Evolutionary conservation across 495 filamentous ascomycete species (phyloP), one percentile per base, ranked within the genome.

Genomic region (Trichoderma virens): DNA sequence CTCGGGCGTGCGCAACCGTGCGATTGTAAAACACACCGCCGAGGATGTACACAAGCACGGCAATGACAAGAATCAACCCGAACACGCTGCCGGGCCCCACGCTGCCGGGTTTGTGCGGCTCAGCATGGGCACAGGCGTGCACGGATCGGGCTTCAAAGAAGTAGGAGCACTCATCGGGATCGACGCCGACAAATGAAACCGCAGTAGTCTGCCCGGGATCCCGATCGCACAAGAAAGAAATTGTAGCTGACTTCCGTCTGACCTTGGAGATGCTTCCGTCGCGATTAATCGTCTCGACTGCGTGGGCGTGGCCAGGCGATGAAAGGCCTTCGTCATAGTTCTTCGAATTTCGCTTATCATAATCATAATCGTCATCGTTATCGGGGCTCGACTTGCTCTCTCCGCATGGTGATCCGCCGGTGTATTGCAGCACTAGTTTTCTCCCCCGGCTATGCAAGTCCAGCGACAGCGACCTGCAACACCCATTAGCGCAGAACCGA

Each of bases 11-110:
- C 78, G 92, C 90, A 64, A 99, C 95, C 13, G 90, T 95, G 59
- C 95, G 86, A 71, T 97, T 92, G 76, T 98, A 99, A 41, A 96
- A 89, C 70, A 94, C 90, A 68, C 95, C 95, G 64, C 95, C 95
- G 28, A 96, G 78, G 43, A 97, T 73, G 75, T 99, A 99, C 27
- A 92, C 95, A 5, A 91, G 78, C 18, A 95, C 82, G 16, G 92
- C 90, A 63, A 96, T 91, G 59, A 79, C 86, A 74, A 80, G 89
- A 76, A 99, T 98, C 64, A 97, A 89, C 59, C 90, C 91, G 73
- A 99, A 99, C 3, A 99, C 89, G 28, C 90, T 90, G 7, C 83
- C 89, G 0, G 95, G 93, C 16, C 91, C 90, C 16, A 97, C 83
- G 71, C 74, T 90, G 78, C 73, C 83, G 71, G 70, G 83, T 77